phyloP scores from a whole-genome alignment of 177 flowering plant species.

The Vitis hybrid region DNA sequence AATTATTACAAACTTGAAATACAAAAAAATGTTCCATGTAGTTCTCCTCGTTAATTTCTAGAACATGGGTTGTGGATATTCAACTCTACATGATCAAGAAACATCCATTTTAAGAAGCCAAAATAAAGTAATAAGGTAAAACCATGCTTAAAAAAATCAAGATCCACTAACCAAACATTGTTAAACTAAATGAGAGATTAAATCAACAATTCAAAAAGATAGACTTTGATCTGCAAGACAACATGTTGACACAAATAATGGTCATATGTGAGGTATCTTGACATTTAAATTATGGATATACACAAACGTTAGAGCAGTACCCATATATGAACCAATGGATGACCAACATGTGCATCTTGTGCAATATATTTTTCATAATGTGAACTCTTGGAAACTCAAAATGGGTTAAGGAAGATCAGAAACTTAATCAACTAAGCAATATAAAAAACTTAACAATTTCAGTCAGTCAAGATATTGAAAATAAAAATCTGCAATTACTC shows the following conservation, averaged over 20 bases:
- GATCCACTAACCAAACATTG: background rate
- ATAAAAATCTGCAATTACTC: too few species aligned
- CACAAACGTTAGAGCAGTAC: background rate
- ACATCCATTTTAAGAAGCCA: background rate
- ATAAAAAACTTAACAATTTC: too few species aligned
- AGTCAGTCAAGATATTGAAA: too few species aligned
- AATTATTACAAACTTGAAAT: slow-evolving; percentile 68
- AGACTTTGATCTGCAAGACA: background rate
- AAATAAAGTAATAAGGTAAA: slow-evolving; percentile 6
- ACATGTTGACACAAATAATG: too few species aligned
- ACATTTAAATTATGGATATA: background rate
- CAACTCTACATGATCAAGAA: slow-evolving; percentile 58
- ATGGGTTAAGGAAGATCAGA: too few species aligned
- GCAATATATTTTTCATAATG: background rate
- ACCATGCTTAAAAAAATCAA: background rate
- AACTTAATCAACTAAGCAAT: too few species aligned
- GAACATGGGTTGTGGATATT: slow-evolving; percentile 97
- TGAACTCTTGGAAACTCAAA: too few species aligned
- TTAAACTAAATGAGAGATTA: background rate
- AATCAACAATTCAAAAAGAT: background rate
- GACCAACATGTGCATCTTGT: background rate
- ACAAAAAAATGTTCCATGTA: slow-evolving; percentile 98
- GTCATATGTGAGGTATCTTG: background rate
- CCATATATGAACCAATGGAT: background rate
- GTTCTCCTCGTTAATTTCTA: slow-evolving; percentile 92